Percentiles rank a stretch among this genome's conserved stretches.
These are phyloP conservation scores for Shiraia sp. DNA, from an alignment of 2,329 filamentous ascomycete species.

Conservation along the genomic window DNA sequence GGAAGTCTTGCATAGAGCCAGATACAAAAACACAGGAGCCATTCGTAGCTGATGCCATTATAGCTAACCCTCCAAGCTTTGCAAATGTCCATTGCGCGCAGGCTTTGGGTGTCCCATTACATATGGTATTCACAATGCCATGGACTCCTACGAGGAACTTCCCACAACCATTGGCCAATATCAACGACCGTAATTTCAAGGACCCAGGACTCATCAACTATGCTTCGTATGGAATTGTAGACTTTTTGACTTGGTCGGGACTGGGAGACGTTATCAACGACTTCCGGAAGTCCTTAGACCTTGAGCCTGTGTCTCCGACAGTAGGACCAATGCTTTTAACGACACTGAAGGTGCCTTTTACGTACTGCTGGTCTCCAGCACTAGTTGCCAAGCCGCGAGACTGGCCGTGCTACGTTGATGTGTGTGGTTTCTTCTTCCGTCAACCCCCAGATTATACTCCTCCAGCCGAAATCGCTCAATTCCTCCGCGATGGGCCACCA, in stretches of 20 bases:
- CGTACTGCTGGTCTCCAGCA: slow-evolving; percentile 53
- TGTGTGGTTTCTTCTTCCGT: slow-evolving; percentile 55
- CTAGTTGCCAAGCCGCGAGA: slow-evolving; percentile 23
- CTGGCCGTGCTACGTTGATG: slow-evolving; percentile 20
- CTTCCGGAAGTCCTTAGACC: slow-evolving; percentile 45
- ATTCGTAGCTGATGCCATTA: slow-evolving; percentile 80
- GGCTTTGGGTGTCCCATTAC: slow-evolving; percentile 70
- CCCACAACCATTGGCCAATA: slow-evolving; percentile 56
- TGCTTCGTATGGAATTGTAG: slow-evolving; percentile 52
- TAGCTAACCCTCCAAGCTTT: slow-evolving; percentile 77
- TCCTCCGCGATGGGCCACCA: slow-evolving; percentile 53
- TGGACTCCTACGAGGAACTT: slow-evolving; percentile 52
- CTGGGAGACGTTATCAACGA: slow-evolving; percentile 53
- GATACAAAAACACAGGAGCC: slow-evolving; percentile 50
- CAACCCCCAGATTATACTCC: slow-evolving; percentile 46
- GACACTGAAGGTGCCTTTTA: slow-evolving; percentile 47
- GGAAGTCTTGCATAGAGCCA: slow-evolving; percentile 36
- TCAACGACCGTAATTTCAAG: slow-evolving; percentile 41
- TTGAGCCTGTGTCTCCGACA: slow-evolving; percentile 45
- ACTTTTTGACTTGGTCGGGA: slow-evolving; percentile 56
- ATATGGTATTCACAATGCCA: slow-evolving; percentile 72
- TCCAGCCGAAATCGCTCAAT: slow-evolving; percentile 44
- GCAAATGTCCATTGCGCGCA: slow-evolving; percentile 75
- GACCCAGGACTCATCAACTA: slow-evolving; percentile 43
- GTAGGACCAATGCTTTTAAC: slow-evolving; percentile 45